phyloP scores from a whole-genome alignment of 2,329 filamentous ascomycete genomes.

The Neonectria neomacrospora region DNA sequence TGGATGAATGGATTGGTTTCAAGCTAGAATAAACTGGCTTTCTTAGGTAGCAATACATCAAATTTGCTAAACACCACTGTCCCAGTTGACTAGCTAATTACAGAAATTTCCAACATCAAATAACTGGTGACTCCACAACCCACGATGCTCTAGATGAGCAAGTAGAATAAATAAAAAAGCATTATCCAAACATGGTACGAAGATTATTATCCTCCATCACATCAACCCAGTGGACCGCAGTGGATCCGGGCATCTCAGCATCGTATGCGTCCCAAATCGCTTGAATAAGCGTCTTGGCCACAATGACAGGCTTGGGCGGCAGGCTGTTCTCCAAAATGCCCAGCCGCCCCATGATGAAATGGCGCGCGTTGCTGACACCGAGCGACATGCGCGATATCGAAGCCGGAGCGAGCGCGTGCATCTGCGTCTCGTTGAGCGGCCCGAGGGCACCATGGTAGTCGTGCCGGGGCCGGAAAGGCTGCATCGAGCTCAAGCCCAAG shows the following conservation, averaged over 20 bases:
- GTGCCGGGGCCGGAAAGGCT: slow-evolving; percentile 16
- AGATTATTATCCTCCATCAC: slow-evolving; percentile 53
- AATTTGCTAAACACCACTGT: neutral
- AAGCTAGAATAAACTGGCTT: slow-evolving; percentile 3
- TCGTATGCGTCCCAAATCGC: slow-evolving; percentile 57
- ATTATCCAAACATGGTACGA: slow-evolving; percentile 49
- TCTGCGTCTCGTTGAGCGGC: slow-evolving; percentile 24
- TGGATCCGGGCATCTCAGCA: slow-evolving; percentile 45
- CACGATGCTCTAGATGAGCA: no score
- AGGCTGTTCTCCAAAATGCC: slow-evolving; percentile 53
- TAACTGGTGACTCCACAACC: neutral
- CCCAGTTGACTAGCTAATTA: no score
- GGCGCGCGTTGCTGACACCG: slow-evolving; percentile 52
- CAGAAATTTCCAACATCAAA: neutral
- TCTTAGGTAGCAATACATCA: slow-evolving; percentile 6
- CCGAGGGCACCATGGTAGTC: slow-evolving; percentile 22
- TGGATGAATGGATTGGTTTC: slow-evolving; percentile 20
- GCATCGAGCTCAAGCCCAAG: slow-evolving; percentile 15
- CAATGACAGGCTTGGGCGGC: slow-evolving; percentile 54
- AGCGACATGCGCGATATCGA: slow-evolving; percentile 45
- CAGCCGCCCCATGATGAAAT: slow-evolving; percentile 53
- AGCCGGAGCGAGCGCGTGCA: slow-evolving; percentile 15
- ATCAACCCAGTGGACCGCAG: slow-evolving; percentile 56
- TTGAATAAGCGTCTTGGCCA: slow-evolving; percentile 56
- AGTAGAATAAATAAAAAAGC: neutral